Evolutionary conservation across 352 stramenopile species (phyloP).

Genomic region (Globisporangium ultimum): DNA sequence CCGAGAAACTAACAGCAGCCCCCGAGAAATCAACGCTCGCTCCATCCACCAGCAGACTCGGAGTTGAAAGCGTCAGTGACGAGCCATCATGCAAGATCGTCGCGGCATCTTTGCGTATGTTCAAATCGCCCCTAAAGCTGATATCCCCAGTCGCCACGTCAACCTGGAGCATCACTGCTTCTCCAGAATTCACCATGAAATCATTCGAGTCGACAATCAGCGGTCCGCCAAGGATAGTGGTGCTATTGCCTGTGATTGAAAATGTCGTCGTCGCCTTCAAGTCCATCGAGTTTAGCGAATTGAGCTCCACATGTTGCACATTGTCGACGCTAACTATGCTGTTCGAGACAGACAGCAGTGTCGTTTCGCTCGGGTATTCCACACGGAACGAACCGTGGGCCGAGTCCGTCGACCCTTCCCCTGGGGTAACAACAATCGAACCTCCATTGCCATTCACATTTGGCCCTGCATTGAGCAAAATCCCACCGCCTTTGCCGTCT

Average conservation of each 20-base stretch:
- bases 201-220: slow-evolving; percentile 24
- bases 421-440: slow-evolving; percentile 37
- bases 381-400: slow-evolving; percentile 36
- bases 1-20: slow-evolving; percentile 5
- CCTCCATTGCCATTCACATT: slow-evolving; percentile 33
- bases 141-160: slow-evolving; percentile 21
- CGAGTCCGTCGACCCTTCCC: slow-evolving; percentile 20
- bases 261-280: slow-evolving; percentile 23
- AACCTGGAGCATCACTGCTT: slow-evolving; percentile 15
- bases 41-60: slow-evolving; percentile 14
- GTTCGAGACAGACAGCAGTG: slow-evolving; percentile 30
- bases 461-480: slow-evolving; percentile 33
- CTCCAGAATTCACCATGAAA: slow-evolving; percentile 19
- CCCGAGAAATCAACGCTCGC: slow-evolving; percentile 8
- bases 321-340: slow-evolving; percentile 31
- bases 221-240: slow-evolving; percentile 24
- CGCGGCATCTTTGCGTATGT: slow-evolving; percentile 13
- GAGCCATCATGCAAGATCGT: slow-evolving; percentile 26
- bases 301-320: slow-evolving; percentile 27
- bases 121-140: slow-evolving; percentile 23
- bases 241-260: slow-evolving; percentile 25
- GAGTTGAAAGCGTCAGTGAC: slow-evolving; percentile 30
- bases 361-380: slow-evolving; percentile 25
- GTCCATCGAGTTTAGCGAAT: slow-evolving; percentile 25
- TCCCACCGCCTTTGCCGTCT: slow-evolving; percentile 19